Evolutionary conservation across 257 asterid species (phyloP), one percentile per base, ranked within the genome.

Genomic region (Parsonsia alboflavescens): DNA sequence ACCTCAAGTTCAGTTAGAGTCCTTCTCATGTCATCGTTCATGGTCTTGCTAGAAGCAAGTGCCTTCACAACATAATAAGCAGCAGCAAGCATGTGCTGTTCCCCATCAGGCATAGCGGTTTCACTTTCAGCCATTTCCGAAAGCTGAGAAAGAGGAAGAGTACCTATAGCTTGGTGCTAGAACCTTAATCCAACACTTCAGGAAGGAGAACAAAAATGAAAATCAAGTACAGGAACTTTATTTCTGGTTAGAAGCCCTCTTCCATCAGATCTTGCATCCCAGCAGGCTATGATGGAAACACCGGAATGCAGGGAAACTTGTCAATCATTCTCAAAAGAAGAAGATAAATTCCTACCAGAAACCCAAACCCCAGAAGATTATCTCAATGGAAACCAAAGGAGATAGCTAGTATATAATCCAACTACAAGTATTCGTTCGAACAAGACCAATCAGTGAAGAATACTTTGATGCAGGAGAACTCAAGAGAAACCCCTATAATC

Each of bases 21-120:
- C 72, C 69, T 82, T 53, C 76, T 84, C 58, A 66, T 67, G 19
- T 81, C 89, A 21, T 78, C 83, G 0, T 87, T 85, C 50, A 90
- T 81, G 73, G 82, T 80, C 82, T 77, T 83, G 53, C 81, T 84
- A 22, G 80, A 54, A 74, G 84, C 90, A 73, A 89, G 81, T 16
- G 93, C 91, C 76, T 82, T 88, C 74, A 87, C 77, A 26, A 94
- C 84, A 10, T 77, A 79, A 79, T 83, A 88, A 4, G 82, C 90
- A 2, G 94, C 93, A 77, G 90, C 91, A 71, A 94, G 85, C 73
- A 91, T 71, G 33, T 82, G 89, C 72, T 88, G 93, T 57, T 88
- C 90, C 62, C 90, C 97, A 48, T 80, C 90, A 22, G 21, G 52
- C 54, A 56, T 64, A 45, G 67, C 52, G 2, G 74, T 78, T 70